Evolutionary conservation across 2,329 filamentous ascomycete species (phyloP).

Genomic region (Aspergillus niger): DNA sequence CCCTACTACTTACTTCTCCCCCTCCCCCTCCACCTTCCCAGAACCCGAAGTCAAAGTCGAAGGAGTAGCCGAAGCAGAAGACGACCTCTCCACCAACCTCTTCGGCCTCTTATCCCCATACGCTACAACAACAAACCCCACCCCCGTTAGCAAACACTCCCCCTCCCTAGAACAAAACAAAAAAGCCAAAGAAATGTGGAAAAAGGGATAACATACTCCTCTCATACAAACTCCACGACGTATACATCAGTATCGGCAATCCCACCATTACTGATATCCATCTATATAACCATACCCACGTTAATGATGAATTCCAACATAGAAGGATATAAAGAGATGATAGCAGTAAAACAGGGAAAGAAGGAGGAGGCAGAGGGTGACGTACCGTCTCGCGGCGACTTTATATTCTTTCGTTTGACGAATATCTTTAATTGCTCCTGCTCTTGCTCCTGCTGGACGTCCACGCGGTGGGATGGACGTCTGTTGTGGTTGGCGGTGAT

Average conservation of each 20-base stretch:
- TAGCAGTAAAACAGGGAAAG: no score
- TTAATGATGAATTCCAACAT: background rate
- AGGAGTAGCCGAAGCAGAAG: background rate
- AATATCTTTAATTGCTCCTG: slow-evolving; percentile 30
- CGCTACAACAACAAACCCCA: background rate
- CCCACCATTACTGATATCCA: slow-evolving; percentile 38
- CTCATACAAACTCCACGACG: slow-evolving; percentile 37
- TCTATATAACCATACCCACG: slow-evolving; percentile 19
- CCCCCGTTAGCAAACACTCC: background rate
- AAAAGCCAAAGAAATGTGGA: background rate
- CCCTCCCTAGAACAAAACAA: background rate
- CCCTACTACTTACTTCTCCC: background rate
- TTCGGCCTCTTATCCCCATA: slow-evolving; percentile 5
- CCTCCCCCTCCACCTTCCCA: background rate
- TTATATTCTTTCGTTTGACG: slow-evolving; percentile 47
- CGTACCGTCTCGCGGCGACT: slow-evolving; percentile 39
- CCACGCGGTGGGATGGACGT: background rate
- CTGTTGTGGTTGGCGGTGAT: slow-evolving; percentile 1
- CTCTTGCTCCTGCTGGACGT: background rate
- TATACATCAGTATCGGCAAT: slow-evolving; percentile 35
- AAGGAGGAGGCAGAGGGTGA: background rate
- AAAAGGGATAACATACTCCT: slow-evolving; percentile 28
- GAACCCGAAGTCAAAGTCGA: background rate
- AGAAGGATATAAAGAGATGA: no score
- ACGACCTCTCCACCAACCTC: background rate